phyloP scores from a whole-genome alignment of 2,329 filamentous ascomycete species.

The Apiospora pterosperma region DNA sequence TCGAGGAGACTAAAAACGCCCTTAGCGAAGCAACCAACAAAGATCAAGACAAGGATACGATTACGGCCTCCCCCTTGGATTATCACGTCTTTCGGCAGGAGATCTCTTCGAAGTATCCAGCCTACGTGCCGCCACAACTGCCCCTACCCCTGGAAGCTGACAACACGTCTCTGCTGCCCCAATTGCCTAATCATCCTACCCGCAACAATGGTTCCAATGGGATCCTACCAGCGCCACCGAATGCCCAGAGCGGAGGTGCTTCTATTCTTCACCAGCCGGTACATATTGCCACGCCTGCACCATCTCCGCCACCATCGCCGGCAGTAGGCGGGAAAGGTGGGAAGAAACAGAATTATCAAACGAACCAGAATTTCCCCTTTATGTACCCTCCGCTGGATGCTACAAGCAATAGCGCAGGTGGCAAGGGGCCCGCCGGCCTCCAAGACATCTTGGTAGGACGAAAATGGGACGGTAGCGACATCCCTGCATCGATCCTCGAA shows the following conservation, averaged over 20 bases:
- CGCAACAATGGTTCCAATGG: constrained; percentile 58
- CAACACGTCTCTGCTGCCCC: constrained; percentile 85
- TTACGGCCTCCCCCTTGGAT: constrained; percentile 90
- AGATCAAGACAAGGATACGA: constrained; percentile 68
- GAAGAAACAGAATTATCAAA: constrained; percentile 99
- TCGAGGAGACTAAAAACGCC: constrained; percentile 70
- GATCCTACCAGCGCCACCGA: constrained; percentile 55
- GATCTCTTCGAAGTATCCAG: constrained; percentile 95
- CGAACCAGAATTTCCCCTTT: constrained; percentile 97
- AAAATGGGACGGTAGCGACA: constrained; percentile 89
- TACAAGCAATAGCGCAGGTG: constrained; percentile 83
- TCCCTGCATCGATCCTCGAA: constrained; percentile 91
- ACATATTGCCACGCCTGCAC: constrained; percentile 96
- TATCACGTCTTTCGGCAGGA: constrained; percentile 97
- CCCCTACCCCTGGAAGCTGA: constrained; percentile 83
- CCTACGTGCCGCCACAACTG: constrained; percentile 85
- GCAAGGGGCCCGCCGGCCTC: constrained; percentile 77
- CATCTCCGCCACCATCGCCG: constrained; percentile 91
- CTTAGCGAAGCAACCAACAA: constrained; percentile 59
- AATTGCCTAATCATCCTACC: constrained; percentile 71
- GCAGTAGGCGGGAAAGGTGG: constrained; percentile 82
- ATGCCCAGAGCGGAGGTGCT: constrained; percentile 53
- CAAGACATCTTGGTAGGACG: constrained; percentile 78
- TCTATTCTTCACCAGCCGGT: constrained; percentile 95
- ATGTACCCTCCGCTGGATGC: constrained; percentile 92